Evolutionary conservation across 805 yeast genomes (phyloP).

Genomic region (Ogataea sp.): DNA sequence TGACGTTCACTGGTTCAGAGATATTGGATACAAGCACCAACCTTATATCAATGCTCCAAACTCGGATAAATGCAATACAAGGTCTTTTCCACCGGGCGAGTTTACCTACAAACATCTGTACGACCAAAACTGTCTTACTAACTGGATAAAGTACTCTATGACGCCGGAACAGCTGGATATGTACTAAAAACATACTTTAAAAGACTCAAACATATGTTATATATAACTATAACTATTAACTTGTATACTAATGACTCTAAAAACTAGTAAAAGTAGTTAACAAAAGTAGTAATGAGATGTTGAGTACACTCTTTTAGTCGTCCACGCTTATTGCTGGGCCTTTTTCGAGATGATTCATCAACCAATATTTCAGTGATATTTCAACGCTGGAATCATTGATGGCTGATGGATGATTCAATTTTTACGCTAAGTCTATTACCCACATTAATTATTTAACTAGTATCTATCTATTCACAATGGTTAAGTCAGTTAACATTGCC

Average conservation of each 20-base stretch:
- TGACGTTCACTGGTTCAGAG: constrained; percentile 80
- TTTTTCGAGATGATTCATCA: too few species aligned
- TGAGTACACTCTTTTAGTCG: too few species aligned
- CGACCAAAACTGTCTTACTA: constrained; percentile 69
- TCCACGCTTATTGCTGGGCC: too few species aligned
- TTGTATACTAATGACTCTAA: background rate
- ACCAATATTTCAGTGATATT: too few species aligned
- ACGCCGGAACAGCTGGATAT: constrained; percentile 8
- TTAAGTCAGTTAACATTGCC: constrained; percentile 56
- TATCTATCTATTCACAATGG: constrained; percentile 23
- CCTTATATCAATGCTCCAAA: constrained; percentile 77
- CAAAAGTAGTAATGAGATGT: too few species aligned
- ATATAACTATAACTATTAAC: background rate
- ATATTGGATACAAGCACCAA: constrained; percentile 67
- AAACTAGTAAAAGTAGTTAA: too few species aligned
- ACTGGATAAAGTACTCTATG: constrained; percentile 51
- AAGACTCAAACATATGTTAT: background rate
- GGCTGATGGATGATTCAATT: background rate
- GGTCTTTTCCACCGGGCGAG: constrained; percentile 40
- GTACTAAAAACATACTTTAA: background rate
- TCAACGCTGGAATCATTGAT: background rate
- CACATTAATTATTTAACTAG: too few species aligned
- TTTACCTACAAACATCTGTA: constrained; percentile 46
- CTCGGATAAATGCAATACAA: constrained; percentile 32
- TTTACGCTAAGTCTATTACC: too few species aligned